A percentile compares a stretch with the other conserved stretches of the same genome.
phyloP scores from a whole-genome alignment of 2,329 filamentous ascomycete species.

The Elsinoe necatrix region DNA sequence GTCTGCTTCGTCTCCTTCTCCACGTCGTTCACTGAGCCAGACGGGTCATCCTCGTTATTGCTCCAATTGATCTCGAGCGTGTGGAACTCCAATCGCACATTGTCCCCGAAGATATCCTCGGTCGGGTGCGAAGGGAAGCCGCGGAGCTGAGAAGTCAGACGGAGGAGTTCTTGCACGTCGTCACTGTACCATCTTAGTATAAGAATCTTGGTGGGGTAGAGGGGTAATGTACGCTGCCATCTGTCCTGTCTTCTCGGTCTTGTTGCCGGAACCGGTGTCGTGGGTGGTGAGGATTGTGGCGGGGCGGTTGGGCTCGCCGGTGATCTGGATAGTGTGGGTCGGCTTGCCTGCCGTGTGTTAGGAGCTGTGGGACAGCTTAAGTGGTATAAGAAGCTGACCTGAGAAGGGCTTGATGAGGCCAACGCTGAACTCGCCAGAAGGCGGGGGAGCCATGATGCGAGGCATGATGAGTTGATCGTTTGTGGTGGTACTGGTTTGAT shows the following conservation, averaged over 20 bases:
- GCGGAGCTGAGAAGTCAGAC: conserved; percentile 31
- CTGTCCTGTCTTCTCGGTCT: conserved; percentile 33
- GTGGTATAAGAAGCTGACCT: conserved; percentile 18
- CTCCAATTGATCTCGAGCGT: conserved; percentile 38
- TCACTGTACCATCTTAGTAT: conserved; percentile 24
- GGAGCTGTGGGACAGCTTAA: not conserved
- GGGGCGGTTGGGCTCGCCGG: conserved; percentile 34
- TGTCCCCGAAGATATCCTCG: conserved; percentile 34
- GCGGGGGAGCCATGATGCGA: conserved; percentile 30
- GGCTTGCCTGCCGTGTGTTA: conserved; percentile 23
- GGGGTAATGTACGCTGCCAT: conserved; percentile 27
- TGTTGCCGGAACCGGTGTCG: conserved; percentile 25
- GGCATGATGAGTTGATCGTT: conserved; percentile 23
- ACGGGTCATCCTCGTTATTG: conserved; percentile 33
- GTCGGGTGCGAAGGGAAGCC: conserved; percentile 33
- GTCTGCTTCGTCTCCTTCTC: conserved; percentile 36
- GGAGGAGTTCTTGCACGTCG: conserved; percentile 35
- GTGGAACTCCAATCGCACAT: conserved; percentile 34
- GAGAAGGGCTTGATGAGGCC: conserved; percentile 29
- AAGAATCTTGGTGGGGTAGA: too few relatives aligned
- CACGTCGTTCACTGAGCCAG: conserved; percentile 28
- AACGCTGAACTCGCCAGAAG: conserved; percentile 31
- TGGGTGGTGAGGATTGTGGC: conserved; percentile 30
- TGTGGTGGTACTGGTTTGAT: too few relatives aligned
- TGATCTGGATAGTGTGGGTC: conserved; percentile 32